Evolutionary conservation across 2,329 filamentous ascomycete species (phyloP).

Genomic region (Chrysoporthe puriensis): DNA sequence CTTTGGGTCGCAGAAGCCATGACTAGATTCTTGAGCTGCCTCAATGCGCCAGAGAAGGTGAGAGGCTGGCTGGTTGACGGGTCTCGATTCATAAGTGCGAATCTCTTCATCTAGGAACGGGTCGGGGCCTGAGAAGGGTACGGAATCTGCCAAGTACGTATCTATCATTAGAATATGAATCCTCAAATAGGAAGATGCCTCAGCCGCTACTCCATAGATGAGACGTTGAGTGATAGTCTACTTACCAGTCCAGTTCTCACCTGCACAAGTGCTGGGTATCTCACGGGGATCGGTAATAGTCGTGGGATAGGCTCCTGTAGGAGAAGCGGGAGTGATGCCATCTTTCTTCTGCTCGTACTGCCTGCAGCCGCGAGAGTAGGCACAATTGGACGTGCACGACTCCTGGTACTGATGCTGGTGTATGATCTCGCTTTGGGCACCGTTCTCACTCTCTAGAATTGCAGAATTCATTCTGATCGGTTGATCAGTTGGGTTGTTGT

Average conservation of each 20-base stretch:
- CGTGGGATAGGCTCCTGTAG: neutral
- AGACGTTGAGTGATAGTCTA: neutral
- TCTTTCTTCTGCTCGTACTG: neutral
- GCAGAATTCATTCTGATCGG: neutral
- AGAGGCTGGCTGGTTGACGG: too few relatives aligned
- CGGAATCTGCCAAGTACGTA: too few relatives aligned
- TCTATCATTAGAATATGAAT: neutral
- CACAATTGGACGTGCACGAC: neutral
- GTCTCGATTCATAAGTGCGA: too few relatives aligned
- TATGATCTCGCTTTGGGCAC: neutral
- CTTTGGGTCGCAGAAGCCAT: too few relatives aligned
- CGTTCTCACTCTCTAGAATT: neutral
- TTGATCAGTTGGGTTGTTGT: neutral
- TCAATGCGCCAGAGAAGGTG: too few relatives aligned
- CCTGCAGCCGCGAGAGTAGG: neutral
- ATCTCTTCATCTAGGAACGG: too few relatives aligned
- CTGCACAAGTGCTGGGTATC: too few relatives aligned
- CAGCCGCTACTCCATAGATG: neutral
- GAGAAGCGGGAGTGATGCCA: neutral
- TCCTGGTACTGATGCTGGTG: neutral
- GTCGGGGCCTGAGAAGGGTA: too few relatives aligned
- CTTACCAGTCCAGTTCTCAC: neutral
- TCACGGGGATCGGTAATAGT: neutral
- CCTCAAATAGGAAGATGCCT: too few relatives aligned
- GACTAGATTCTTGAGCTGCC: too few relatives aligned